Evolutionary conservation across 1,284 basidiomycete species (phyloP).

Genomic region (Gyrodon tennesseensis): DNA sequence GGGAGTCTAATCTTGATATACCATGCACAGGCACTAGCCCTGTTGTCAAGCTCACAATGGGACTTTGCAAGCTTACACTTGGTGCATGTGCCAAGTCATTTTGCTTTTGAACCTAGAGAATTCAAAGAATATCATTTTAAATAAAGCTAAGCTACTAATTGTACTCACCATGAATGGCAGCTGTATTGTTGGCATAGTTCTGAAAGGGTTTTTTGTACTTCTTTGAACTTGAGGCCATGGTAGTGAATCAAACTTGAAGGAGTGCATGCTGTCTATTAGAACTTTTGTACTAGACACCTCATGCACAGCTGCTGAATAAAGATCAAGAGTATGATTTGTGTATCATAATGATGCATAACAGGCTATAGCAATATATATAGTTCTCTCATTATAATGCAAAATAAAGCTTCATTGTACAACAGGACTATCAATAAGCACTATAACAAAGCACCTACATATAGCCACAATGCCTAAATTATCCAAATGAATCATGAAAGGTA

Average conservation of each 20-base stretch:
- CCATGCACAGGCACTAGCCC: constrained; percentile 5
- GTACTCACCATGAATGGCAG: background rate
- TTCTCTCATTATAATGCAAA: background rate
- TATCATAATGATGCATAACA: background rate
- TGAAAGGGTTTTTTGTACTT: constrained; percentile 1
- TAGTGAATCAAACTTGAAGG: background rate
- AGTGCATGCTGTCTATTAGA: background rate
- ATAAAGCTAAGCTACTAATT: background rate
- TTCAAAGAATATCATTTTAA: background rate
- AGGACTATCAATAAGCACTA: background rate
- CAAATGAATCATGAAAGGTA: constrained; percentile 9
- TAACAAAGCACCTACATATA: constrained; percentile 3
- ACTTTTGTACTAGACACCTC: background rate
- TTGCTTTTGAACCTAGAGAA: background rate
- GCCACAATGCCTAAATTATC: constrained; percentile 10
- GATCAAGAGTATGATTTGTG: background rate
- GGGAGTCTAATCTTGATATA: constrained; percentile 7
- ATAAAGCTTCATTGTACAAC: background rate
- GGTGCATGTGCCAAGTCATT: constrained; percentile 4
- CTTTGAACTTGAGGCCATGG: constrained; percentile 7
- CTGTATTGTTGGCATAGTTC: background rate
- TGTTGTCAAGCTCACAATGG: constrained; percentile 5
- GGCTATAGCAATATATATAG: background rate
- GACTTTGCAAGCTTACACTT: constrained; percentile 15
- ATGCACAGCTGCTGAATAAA: no score